Conservation (phyloP, 139 green algal species). For the Deuterostichococcus epilithicus region DNA sequence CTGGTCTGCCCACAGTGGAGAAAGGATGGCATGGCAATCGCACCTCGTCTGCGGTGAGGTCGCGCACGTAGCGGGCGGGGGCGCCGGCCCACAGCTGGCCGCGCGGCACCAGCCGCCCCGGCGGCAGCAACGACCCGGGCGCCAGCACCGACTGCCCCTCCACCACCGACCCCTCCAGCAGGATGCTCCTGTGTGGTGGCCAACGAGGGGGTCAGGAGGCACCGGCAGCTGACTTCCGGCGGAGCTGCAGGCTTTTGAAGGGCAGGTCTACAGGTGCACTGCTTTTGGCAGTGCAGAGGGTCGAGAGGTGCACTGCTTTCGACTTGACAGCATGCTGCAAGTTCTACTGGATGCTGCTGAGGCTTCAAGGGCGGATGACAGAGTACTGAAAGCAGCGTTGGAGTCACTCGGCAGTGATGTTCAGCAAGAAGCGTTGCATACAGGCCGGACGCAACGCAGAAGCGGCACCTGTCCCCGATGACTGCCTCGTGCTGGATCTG, state of each 20-base stretch:
- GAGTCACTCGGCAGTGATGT: not conserved
- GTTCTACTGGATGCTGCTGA: not conserved
- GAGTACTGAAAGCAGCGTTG: not conserved
- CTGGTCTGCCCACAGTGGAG: too few relatives aligned
- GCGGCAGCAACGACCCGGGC: conserved; percentile 79
- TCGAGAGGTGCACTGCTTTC: not conserved
- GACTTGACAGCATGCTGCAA: not conserved
- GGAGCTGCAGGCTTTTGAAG: not conserved
- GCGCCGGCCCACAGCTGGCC: conserved; percentile 84
- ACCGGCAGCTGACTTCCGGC: not conserved
- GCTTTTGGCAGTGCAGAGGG: not conserved
- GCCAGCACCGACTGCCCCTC: conserved; percentile 68
- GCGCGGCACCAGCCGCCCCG: conserved; percentile 68
- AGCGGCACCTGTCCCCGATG: conserved; percentile 70
- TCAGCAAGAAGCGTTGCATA: not conserved
- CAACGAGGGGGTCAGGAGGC: not conserved
- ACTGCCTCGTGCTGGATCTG: conserved; percentile 63
- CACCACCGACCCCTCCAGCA: conserved; percentile 42
- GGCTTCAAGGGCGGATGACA: not conserved
- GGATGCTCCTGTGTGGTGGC: conserved; percentile 13
- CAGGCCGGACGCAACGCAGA: not conserved
- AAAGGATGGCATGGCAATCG: not conserved
- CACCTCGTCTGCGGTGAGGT: conserved; percentile 43
- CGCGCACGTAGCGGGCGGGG: conserved; percentile 73
- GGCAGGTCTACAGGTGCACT: not conserved